Evolutionary conservation across 1,139 yeast species (phyloP).

Genomic region (Blastobotrys apis): DNA sequence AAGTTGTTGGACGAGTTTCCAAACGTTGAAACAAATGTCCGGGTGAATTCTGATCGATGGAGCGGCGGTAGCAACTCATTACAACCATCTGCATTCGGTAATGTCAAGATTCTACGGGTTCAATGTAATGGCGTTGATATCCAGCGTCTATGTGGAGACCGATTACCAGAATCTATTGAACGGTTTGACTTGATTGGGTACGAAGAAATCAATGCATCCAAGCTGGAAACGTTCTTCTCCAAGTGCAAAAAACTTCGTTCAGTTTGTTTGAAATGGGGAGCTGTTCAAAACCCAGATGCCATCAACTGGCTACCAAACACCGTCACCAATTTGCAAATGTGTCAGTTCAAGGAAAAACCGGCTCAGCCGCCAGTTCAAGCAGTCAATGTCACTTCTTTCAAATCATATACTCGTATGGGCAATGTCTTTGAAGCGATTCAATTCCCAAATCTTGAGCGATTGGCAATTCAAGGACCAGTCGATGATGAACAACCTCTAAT

Average conservation of each 20-base stretch:
- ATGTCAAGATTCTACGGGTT: constrained; percentile 14
- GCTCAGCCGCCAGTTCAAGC: constrained; percentile 6
- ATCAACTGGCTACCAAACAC: constrained; percentile 17
- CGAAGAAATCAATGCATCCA: constrained; percentile 11
- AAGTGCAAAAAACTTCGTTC: constrained; percentile 11
- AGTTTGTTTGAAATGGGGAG: constrained; percentile 16
- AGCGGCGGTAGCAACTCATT: not conserved
- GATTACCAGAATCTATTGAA: constrained; percentile 14
- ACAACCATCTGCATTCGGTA: constrained; percentile 1
- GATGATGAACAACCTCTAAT: constrained; percentile 15
- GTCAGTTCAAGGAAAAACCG: constrained; percentile 12
- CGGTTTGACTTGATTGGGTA: constrained; percentile 16
- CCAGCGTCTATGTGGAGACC: constrained; percentile 11
- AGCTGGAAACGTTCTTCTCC: constrained; percentile 11
- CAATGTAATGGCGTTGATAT: constrained; percentile 14
- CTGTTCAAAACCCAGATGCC: constrained; percentile 13
- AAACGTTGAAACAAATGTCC: constrained; percentile 11
- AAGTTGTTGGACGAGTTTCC: constrained; percentile 10
- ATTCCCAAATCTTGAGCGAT: constrained; percentile 17
- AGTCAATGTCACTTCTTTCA: constrained; percentile 15
- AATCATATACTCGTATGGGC: constrained; percentile 16
- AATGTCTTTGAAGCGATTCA: constrained; percentile 13
- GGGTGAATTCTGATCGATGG: no score
- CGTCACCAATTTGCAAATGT: constrained; percentile 14
- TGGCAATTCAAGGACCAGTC: constrained; percentile 17